Base-by-base conservation (phyloP, 257 asterid species). In the Fraxinus quadrangulata region DNA sequence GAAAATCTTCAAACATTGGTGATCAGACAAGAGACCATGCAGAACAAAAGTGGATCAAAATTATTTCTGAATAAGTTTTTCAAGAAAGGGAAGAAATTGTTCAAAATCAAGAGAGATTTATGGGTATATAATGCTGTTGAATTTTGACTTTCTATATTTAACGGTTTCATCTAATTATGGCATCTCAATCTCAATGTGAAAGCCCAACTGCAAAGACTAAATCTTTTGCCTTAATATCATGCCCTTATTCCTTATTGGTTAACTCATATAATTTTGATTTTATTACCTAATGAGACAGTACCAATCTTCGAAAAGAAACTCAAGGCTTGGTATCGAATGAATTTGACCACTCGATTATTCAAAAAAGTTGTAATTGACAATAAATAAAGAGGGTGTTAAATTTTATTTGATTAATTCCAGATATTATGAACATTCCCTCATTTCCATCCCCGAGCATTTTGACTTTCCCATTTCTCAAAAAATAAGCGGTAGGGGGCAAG, bases 21-120 rank as follows among this genome's bases (percentile, higher is more conserved):
- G 68, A 61, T 61, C 33, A 10, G 14, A 61, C 33, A 61, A 61
- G 9, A 21, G 68, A 24, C 23, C 31, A 8, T 61, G 68, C 30
- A 61, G 68, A 61, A 7, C 13, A 23, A 61, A 61, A 24, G 23
- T 61, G 68, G 68, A 61, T 61, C 33, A 61, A 61, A 23, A 7
- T 61, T 61, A 24, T 56, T 61, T 61, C 68, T 61, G 13, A 21
- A 61, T 2, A 19, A 19, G 17, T 61, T 23, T 61, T 21, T 75
- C 45, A 47, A 34, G 26, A 67, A 12, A 23, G 36, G 28, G 16
- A 2, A 21, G 31, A 61, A 61, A 23, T 61, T 61, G 68, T 61
- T 61, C 4, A 5, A 8, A 61, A 61, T 61, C 68, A 24, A 8
- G 61, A 54, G 81, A 79, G 81, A 34, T 70, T 21, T 51, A 5